phyloP scores from a whole-genome alignment of 1,284 basidiomycete genomes.

The Pyrrhoderma noxium region DNA sequence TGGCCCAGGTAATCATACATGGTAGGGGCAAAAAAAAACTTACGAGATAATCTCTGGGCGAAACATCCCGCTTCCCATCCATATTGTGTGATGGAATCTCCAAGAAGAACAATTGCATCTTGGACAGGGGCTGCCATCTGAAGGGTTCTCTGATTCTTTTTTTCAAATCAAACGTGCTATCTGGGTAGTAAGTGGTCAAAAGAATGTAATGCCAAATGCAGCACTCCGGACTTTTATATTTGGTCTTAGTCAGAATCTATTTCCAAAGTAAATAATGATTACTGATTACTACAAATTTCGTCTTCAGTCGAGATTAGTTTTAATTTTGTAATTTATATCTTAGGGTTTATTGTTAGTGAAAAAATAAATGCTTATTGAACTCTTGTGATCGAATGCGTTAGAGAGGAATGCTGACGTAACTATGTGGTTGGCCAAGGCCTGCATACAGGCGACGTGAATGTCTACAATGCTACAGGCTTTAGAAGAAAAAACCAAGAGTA shows the following conservation, averaged over 20 bases:
- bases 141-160: too few relatives aligned
- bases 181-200: too few relatives aligned
- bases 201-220: too few relatives aligned
- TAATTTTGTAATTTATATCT: too few relatives aligned
- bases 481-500: too few relatives aligned
- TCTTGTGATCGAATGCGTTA: not conserved
- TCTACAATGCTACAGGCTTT: slow-evolving; percentile 16
- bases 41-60: slow-evolving; percentile 56
- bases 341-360: too few relatives aligned
- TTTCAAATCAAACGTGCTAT: too few relatives aligned
- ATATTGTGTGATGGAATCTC: slow-evolving; percentile 69
- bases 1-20: not conserved
- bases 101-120: slow-evolving; percentile 65
- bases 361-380: slow-evolving; percentile 3
- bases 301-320: too few relatives aligned
- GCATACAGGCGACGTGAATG: slow-evolving; percentile 5
- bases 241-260: too few relatives aligned
- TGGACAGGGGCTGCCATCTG: slow-evolving; percentile 51
- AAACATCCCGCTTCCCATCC: slow-evolving; percentile 55
- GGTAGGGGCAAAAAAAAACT: slow-evolving; percentile 22
- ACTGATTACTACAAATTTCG: too few relatives aligned
- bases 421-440: not conserved
- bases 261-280: too few relatives aligned
- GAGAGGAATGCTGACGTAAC: slow-evolving; percentile 1
- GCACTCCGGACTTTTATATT: too few relatives aligned